Evolutionary conservation across 306 rosid species (phyloP), one percentile per base, ranked within the genome.

Genomic region (Fragaria vesca): DNA sequence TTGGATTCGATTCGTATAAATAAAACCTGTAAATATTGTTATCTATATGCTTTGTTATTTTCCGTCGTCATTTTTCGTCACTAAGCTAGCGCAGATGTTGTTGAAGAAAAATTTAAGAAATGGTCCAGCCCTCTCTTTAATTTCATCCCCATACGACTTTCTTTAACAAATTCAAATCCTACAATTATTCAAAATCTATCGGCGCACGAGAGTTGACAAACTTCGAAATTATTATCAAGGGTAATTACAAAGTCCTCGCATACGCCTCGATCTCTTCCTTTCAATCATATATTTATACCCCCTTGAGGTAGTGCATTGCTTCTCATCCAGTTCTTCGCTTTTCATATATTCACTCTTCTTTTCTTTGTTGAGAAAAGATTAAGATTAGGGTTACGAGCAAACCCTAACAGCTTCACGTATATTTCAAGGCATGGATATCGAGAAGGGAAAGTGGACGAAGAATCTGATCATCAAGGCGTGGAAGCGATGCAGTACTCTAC

Each of bases 401-500:
- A 62, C 21, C 68, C 68, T 62, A 30, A 62, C 15, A 30, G 18
- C 61, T 54, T 54, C 61, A 54, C 8, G 5, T 54, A n/a, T 26
- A 26, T 32, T 16, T 36, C 12, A 26, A 45, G 46, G 1, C 11
- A 75, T 75, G 78, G 71, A 61, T 46, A 46, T 75, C 28, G 21
- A 61, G 38, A 75, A 75, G 28, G 60, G 45, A 28, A 75, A 45
- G 30, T 61, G 70, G 70, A 60, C 38, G 34, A 75, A 46, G 78
- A 75, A 75, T 30, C 15, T 62, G 60, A 61, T 75, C 32, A 38
- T 6, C 45, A 75, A 75, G 52, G 58, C 60, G 20, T 75, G 78
- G 78, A 75, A 45, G 32, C 43, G 71, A 61, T 75, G 78, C 45
- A 75, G 78, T 28, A 32, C 46, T 36, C 46, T 61, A 61, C 71